phyloP scores from a whole-genome alignment of 768 basidiomycete species.

The Dacryopinax spathularia region DNA sequence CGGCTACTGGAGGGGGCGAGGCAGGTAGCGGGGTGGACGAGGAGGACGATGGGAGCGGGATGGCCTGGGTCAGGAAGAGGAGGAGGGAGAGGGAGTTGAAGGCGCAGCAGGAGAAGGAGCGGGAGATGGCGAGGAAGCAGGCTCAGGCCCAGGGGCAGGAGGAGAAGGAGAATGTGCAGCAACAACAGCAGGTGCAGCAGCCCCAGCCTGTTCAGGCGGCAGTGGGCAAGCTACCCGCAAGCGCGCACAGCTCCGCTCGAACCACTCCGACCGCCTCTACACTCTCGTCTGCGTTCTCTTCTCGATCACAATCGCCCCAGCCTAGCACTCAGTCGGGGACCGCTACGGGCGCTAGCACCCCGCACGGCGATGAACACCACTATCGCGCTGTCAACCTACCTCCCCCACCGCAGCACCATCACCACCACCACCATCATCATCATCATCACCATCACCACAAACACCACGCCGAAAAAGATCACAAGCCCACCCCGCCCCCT shows the following conservation, averaged over 20 bases:
- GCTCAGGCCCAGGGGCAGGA: slow-evolving; percentile 9
- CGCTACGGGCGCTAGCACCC: not conserved
- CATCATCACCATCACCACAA: slow-evolving; percentile 8
- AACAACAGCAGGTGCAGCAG: slow-evolving; percentile 12
- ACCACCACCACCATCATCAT: slow-evolving; percentile 18
- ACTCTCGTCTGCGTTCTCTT: not conserved
- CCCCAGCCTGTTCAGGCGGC: slow-evolving; percentile 6
- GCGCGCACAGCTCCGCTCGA: not conserved
- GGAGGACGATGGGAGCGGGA: slow-evolving; percentile 74
- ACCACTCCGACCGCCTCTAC: not conserved
- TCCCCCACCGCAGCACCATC: slow-evolving; percentile 19
- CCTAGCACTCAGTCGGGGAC: not conserved
- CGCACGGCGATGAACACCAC: slow-evolving; percentile 18
- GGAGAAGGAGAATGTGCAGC: slow-evolving; percentile 12
- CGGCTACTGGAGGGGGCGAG: slow-evolving; percentile 25
- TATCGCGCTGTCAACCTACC: slow-evolving; percentile 27
- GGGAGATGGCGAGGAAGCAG: slow-evolving; percentile 4
- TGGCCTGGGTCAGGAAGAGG: slow-evolving; percentile 64
- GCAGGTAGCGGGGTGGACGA: slow-evolving; percentile 21
- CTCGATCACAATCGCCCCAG: not conserved
- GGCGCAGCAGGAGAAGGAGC: slow-evolving; percentile 29
- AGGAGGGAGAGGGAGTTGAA: slow-evolving; percentile 38
- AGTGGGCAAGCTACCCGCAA: not conserved
- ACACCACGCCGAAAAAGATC: not conserved
- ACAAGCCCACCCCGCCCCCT: not conserved